Evolutionary conservation across 2,329 filamentous ascomycete genomes (phyloP), one percentile per base, ranked within the genome.

Genomic region (Aspergillus brasiliensis): DNA sequence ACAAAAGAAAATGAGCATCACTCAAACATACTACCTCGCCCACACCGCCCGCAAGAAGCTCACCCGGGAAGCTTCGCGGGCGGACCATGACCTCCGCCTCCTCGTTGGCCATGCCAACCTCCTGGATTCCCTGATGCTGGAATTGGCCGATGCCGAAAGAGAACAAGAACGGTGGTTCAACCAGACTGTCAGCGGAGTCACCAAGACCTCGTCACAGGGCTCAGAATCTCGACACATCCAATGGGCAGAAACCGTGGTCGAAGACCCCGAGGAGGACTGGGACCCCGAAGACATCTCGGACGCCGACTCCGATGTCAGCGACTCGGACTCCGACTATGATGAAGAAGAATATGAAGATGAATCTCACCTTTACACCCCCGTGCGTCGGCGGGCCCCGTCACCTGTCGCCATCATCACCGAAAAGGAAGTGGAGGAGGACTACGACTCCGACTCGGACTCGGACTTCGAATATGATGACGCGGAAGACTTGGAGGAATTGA

Each of bases 81-180:
- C 91, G 71, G 94, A 98, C 76, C 95, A 98, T 85, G 88, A 98
- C 83, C 91, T 99, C 65, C 89, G 94, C 75, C 87, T 96, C 48
- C 90, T 99, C 62, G 95, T 99, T 71, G 95, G 94, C 72, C 95
- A 99, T 80, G 95, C 95, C 82, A 99, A 98, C 85, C 89, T 98
- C 51, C 91, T 99, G 77, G 95, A 99, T 81, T 89, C 89, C 42
- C 83, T 99, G 74, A 98, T 98, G 95, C 77, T 88, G 63, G 86
- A 95, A 69, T 91, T 99, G 61, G 91, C 92, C 78, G 91, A 96
- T 61, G 94, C 94, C 74, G 95, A 98, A 84, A 87, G 88, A 70
- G 92, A 97, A 78, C 95, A 98, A 80, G 94, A 98, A 80, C 89
- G 87, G 67, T 97, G 93, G 93, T 98, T 97, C 88, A 96, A 97